Base-by-base conservation (phyloP, 441 rosid genomes). In the Erodium texanum region DNA sequence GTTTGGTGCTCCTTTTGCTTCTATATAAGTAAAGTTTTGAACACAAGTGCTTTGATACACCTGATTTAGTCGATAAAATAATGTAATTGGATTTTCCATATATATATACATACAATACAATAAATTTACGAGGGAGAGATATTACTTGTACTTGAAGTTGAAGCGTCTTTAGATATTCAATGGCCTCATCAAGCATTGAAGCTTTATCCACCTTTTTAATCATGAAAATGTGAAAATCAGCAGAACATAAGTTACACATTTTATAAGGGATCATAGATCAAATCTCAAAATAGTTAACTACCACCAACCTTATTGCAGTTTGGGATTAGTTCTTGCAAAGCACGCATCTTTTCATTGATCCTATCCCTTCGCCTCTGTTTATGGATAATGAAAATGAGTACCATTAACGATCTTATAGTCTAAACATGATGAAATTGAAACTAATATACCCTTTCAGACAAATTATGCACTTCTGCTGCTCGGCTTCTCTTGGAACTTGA, bases 381-480 rank as follows among this genome's bases (percentile, higher is more conserved):
- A 77, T 50, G 63, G 36, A 73, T 18, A 34, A 67, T 43, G 73
- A 69, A 24, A 69, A 75, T 45, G 15, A 74, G 66, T 56, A 65
- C 59, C 62, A 52, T 19, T 67, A 48, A 50, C 64, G 11, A 75
- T 41, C 24, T 45, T 56, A 54, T 12, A 16, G 43, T 43, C 27
- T 43, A 43, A 43, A 65, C 9, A 52, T 64, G 16, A 50, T 52
- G 9, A 5, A 16, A 52, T 52, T 18, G 15, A 7, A 52, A 7
- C 23, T 52, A 52, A 52, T 52, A 15, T 19, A 93, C 98, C 91
- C 97, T 86, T 82, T 93, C 98, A 65, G 98, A 93, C 66, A 90
- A 77, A 79, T 93, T 93, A 78, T 93, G 98, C 34, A 93, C 97
- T 84, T 93, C 97, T 0, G 98, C 96, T 1, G 96, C 90, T 71